Percentiles rank a stretch among this genome's conserved stretches.
Conservation (phyloP, 352 stramenopile species). For the Pythium volutum region DNA sequence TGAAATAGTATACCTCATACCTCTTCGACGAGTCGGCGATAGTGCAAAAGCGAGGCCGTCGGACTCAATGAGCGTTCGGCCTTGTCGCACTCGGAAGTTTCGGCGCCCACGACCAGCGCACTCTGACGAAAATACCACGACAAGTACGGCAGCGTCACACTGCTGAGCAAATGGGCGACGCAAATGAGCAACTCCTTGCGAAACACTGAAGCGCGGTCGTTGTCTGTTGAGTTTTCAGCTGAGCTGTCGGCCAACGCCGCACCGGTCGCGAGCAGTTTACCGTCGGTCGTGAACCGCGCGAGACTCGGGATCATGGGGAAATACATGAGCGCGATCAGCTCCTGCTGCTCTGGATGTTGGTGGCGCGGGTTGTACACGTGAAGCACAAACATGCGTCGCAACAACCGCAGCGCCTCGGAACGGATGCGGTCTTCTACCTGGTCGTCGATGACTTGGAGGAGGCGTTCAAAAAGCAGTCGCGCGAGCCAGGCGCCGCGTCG, state of each 20-base stretch:
- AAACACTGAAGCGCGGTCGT: constrained; percentile 28
- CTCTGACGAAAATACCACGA: constrained; percentile 41
- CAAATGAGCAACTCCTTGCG: constrained; percentile 66
- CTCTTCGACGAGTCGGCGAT: constrained; percentile 42
- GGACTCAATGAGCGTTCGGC: constrained; percentile 26
- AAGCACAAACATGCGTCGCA: constrained; percentile 60
- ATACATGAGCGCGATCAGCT: constrained; percentile 60
- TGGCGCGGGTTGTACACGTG: constrained; percentile 56
- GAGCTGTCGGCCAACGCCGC: constrained; percentile 5
- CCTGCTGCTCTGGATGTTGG: constrained; percentile 41
- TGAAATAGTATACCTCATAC: too few relatives aligned
- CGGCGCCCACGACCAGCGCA: constrained; percentile 6
- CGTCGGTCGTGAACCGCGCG: constrained; percentile 44
- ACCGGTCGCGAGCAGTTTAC: constrained; percentile 35
- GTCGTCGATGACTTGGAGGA: constrained; percentile 50
- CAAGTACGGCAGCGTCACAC: constrained; percentile 43
- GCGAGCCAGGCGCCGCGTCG: constrained; percentile 43
- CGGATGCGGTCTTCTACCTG: constrained; percentile 65
- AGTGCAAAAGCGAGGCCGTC: constrained; percentile 47
- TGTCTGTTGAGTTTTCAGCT: not conserved
- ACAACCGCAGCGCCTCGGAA: constrained; percentile 41
- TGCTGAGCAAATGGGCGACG: constrained; percentile 57
- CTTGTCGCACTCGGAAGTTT: constrained; percentile 3
- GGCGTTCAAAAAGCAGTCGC: constrained; percentile 44
- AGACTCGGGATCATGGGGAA: constrained; percentile 47